Base-by-base conservation (phyloP, 108 stramenopile genomes). In the Fragilaria crotonensis region DNA sequence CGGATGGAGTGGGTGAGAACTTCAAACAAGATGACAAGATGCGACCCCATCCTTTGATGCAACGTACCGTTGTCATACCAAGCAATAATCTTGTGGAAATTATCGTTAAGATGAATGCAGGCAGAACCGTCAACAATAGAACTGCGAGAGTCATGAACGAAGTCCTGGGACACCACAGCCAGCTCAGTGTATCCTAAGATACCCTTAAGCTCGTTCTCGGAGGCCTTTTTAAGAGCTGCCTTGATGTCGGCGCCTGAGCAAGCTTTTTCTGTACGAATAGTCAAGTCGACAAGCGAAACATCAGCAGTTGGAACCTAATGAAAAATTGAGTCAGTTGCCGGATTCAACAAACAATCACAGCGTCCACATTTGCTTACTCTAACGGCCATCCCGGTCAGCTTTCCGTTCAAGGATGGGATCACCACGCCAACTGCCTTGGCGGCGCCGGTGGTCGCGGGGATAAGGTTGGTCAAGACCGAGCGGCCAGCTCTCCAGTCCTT, bases 21-120 rank as follows among this genome's bases (percentile, higher is more conserved):
- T 44, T 44, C 11, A 44, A 17, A 44, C 41, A 17, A 17, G 11
- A 44, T 44, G 41, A 14, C 11, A n/a, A n/a, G n/a, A n/a, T n/a
- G n/a, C n/a, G 14, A 44, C 41, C 61, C 61, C 61, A 62, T 44
- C 17, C 9, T 44, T 9, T 9, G 9, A 44, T 9, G 54, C n/a
- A n/a, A n/a, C n/a, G n/a, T n/a, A n/a, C n/a, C 59, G 67, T 92
- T 91, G 63, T 97, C 96, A 64, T 97, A 99, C 95, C 96, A 98
- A 14, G 92, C 78, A 60, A 97, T 93, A 62, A 99, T 80, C 95
- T 98, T 99, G 88, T 96, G 85, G 81, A 98, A 99, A 74, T 85
- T 85, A 58, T 89, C 80, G 57, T 83, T 96, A 33, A 98, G 85
- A 45, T 81, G 70, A 61, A 99, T 96, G 64, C 95, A 85, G 28